Evolutionary conservation across 1,139 yeast species (phyloP).

Genomic region (Kodamaea anthophila): DNA sequence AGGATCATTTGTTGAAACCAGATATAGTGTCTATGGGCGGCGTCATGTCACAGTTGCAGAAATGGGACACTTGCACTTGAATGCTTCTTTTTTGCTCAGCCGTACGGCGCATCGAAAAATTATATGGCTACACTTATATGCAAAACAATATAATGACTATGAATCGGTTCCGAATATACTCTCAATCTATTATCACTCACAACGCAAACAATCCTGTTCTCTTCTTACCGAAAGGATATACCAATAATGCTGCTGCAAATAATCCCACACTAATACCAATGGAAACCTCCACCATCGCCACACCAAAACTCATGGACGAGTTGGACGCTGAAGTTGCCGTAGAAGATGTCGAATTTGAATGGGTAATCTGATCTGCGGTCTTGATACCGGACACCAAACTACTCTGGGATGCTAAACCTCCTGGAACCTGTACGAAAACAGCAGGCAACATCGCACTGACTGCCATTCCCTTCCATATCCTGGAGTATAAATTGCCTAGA

Average conservation of each 20-base stretch:
- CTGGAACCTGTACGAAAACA: constrained; percentile 89
- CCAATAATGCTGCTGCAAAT: constrained; percentile 82
- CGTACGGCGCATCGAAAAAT: no score
- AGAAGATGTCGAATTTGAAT: constrained; percentile 24
- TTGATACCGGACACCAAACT: constrained; percentile 73
- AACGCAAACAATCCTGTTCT: constrained; percentile 82
- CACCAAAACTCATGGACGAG: constrained; percentile 56
- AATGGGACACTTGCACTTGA: no score
- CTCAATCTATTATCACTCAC: no score
- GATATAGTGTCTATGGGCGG: no score
- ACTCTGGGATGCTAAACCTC: constrained; percentile 88
- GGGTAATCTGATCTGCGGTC: constrained; percentile 67
- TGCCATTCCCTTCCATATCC: constrained; percentile 88
- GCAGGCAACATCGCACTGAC: constrained; percentile 96
- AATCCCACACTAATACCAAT: constrained; percentile 92
- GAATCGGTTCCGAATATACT: no score
- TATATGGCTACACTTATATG: no score
- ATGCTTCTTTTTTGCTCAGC: no score
- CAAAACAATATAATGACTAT: no score
- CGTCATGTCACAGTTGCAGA: no score
- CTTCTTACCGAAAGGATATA: constrained; percentile 88
- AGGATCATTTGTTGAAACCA: no score
- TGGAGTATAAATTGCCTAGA: constrained; percentile 81
- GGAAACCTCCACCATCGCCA: constrained; percentile 87
- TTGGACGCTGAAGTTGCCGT: constrained; percentile 16